Percentiles rank a stretch among this genome's conserved stretches.
phyloP scores from a whole-genome alignment of 179 eudicot genomes.

The Carnegiea gigantea region DNA sequence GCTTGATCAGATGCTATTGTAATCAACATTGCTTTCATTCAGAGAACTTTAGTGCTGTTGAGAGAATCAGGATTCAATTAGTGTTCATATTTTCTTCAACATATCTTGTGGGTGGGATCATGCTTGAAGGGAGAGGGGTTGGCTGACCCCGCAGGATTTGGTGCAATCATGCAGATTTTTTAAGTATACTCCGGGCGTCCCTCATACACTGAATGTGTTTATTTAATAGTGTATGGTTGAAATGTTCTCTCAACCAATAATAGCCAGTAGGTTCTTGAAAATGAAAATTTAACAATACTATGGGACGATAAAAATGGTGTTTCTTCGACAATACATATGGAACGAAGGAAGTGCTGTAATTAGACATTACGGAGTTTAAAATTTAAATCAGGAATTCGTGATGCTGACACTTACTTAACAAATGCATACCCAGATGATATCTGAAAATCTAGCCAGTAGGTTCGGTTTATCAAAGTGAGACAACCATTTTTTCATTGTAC shows the following conservation, averaged over 20 bases:
- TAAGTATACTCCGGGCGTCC: too few relatives aligned
- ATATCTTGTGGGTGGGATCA: neutral
- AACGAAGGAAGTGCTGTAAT: neutral
- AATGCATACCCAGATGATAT: neutral
- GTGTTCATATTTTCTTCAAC: neutral
- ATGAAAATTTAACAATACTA: neutral
- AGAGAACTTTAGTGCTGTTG: neutral
- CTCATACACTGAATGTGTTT: too few relatives aligned
- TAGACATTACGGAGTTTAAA: neutral
- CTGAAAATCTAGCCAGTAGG: neutral
- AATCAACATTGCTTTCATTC: neutral
- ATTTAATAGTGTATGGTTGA: neutral
- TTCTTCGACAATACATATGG: neutral
- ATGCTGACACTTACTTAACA: neutral
- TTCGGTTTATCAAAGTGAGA: too few relatives aligned
- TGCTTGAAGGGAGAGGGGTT: neutral
- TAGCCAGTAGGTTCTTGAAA: neutral
- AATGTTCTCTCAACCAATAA: neutral
- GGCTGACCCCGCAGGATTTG: neutral
- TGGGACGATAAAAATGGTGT: too few relatives aligned
- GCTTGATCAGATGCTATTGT: constrained; percentile 16
- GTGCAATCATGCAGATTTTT: neutral
- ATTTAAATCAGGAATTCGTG: neutral
- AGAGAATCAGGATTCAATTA: neutral
- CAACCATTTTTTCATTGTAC: too few relatives aligned